Base-by-base conservation (phyloP, 108 stramenopile species). In the Cyclostephanos tholiformis region DNA sequence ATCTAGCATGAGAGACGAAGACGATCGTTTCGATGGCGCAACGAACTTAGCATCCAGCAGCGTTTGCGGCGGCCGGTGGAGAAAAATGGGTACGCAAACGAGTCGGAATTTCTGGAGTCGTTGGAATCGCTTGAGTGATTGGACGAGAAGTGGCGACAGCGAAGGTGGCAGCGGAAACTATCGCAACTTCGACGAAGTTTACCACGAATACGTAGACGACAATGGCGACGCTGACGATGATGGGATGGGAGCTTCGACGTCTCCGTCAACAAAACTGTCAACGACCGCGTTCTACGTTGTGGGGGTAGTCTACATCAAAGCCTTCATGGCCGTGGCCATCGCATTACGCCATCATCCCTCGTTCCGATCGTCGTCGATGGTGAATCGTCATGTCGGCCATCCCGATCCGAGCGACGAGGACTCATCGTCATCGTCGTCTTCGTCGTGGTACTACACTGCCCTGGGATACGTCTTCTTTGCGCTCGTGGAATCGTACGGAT, bases 401-500 rank as follows among this genome's bases (percentile, higher is more conserved):
- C 7, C 19, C 58, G 32, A 17, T 59, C 5, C 29, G 16, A 32
- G 1, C 29, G 19, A 27, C 14, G 35, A n/a, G 32, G 59, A 53
- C 36, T n/a, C n/a, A n/a, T 19, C 2, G 35, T 60, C 19, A 17
- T 60, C 32, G 30, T 23, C 2, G 39, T 39, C 51, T 36, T 35
- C 55, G 74, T 56, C 38, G 41, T 72, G 44, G 70, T 72, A 86
- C 10, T 88, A 85, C 79, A 85, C 94, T 16, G 43, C 95, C 10
- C 53, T 98, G 38, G 98, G 95, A 10, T 97, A 96, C 84, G 64
- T 87, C 32, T 62, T 90, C 8, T 97, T 93, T 84, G 86, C 95
- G 4, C 86, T 91, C 6, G 90, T 98, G 17, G 98, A 98, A 78
- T 96, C 96, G 10, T 98, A 89, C 83, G 98, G 98, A 8, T 97